Evolutionary conservation across 306 rosid genomes (phyloP).

Genomic region (Castanopsis chinensis): DNA sequence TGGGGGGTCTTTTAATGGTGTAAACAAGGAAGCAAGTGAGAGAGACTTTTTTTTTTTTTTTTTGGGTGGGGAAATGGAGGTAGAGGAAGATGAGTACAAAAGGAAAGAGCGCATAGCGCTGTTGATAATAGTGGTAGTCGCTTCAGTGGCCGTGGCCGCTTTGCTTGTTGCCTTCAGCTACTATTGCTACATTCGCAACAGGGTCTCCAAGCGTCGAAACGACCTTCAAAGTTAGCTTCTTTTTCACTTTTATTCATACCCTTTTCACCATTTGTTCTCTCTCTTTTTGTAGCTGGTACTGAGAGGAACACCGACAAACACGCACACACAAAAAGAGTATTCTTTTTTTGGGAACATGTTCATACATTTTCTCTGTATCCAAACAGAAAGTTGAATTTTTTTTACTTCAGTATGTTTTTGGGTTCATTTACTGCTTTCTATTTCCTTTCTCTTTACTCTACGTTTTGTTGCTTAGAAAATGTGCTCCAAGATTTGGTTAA

Average conservation of each 20-base stretch:
- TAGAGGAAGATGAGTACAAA: constrained; percentile 45
- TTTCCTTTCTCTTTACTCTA: constrained; percentile 3
- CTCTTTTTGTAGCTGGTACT: not conserved
- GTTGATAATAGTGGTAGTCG: constrained; percentile 52
- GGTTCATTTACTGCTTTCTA: not conserved
- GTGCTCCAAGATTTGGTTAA: not conserved
- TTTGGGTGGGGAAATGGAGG: constrained; percentile 43
- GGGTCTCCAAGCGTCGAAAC: constrained; percentile 63
- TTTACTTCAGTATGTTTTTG: not conserved
- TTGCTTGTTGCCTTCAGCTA: constrained; percentile 73
- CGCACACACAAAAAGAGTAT: too few relatives aligned
- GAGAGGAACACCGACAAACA: too few relatives aligned
- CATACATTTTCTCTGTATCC: not conserved
- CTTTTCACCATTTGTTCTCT: not conserved
- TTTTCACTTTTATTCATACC: not conserved
- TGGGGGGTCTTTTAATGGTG: constrained; percentile 13
- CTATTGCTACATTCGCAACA: constrained; percentile 78
- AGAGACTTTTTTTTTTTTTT: too few relatives aligned
- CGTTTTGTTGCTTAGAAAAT: constrained; percentile 6
- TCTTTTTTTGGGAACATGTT: not conserved
- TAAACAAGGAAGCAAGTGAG: not conserved
- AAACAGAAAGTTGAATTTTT: not conserved
- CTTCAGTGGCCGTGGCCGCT: constrained; percentile 71
- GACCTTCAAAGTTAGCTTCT: constrained; percentile 45
- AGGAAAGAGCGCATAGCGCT: constrained; percentile 58